phyloP scores from a whole-genome alignment of 208 protist genomes.

The Trypanosoma mega region DNA sequence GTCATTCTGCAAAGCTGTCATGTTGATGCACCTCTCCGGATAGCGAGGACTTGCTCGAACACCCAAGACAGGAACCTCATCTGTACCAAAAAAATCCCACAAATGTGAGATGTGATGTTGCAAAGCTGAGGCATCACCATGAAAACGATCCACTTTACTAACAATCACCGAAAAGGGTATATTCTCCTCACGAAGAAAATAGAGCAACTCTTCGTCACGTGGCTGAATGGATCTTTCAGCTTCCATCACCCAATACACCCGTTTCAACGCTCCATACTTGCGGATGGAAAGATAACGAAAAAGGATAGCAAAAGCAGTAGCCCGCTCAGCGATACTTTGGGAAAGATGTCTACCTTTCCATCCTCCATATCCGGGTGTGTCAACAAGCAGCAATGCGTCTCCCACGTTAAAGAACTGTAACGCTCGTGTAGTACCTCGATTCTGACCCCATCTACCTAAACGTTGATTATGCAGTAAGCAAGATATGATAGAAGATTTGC shows the following conservation, averaged over 20 bases:
- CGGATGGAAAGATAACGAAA: slow-evolving; percentile 87
- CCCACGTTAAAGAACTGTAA: slow-evolving; percentile 92
- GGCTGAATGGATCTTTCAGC: slow-evolving; percentile 55
- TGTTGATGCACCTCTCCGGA: slow-evolving; percentile 56
- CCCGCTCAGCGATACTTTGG: slow-evolving; percentile 41
- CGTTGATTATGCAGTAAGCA: slow-evolving; percentile 76
- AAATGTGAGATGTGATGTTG: slow-evolving; percentile 46
- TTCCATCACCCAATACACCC: slow-evolving; percentile 87
- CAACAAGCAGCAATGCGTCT: slow-evolving; percentile 80
- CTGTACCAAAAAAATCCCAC: slow-evolving; percentile 65
- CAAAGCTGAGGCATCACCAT: slow-evolving; percentile 16
- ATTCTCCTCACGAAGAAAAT: slow-evolving; percentile 64
- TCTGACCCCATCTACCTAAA: slow-evolving; percentile 47
- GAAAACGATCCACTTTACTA: slow-evolving; percentile 75
- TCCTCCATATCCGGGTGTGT: slow-evolving; percentile 87
- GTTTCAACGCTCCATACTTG: slow-evolving; percentile 68
- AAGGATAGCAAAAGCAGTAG: slow-evolving; percentile 76
- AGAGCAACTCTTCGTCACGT: slow-evolving; percentile 76
- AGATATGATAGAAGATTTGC: slow-evolving; percentile 87
- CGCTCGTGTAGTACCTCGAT: slow-evolving; percentile 65
- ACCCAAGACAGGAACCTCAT: slow-evolving; percentile 66
- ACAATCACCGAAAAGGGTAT: slow-evolving; percentile 85
- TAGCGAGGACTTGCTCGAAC: slow-evolving; percentile 54
- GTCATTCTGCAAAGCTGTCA: slow-evolving; percentile 75
- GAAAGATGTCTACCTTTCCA: slow-evolving; percentile 56